Evolutionary conservation across 1,139 yeast genomes (phyloP).

Genomic region (Saccharomyces hybrid): DNA sequence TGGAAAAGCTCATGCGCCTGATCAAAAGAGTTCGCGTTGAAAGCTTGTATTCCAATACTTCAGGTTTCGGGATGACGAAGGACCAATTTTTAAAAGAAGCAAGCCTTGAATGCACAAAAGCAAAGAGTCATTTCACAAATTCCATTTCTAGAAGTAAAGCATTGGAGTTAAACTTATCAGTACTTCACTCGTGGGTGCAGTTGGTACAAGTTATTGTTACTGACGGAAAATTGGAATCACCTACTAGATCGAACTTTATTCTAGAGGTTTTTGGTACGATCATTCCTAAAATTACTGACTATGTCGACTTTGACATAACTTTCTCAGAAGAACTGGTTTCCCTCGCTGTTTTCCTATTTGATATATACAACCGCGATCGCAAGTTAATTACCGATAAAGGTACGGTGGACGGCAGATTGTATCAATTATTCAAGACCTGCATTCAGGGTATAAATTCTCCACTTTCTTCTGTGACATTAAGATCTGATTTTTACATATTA

Average conservation of each 20-base stretch:
- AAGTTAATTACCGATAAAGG: conserved; percentile 34
- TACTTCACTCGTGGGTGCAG: conserved; percentile 77
- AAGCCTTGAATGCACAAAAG: conserved; percentile 13
- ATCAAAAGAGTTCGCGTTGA: background rate
- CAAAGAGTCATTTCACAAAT: conserved; percentile 33
- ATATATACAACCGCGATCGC: conserved; percentile 47
- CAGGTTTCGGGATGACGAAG: conserved; percentile 9
- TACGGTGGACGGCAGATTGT: conserved; percentile 41
- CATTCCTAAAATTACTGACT: conserved; percentile 69
- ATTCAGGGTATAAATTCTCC: conserved; percentile 66
- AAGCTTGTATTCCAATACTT: background rate
- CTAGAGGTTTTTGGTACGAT: conserved; percentile 68
- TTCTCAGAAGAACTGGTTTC: conserved; percentile 76
- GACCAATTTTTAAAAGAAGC: conserved; percentile 15
- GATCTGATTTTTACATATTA: conserved; percentile 74
- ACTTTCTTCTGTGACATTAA: conserved; percentile 54
- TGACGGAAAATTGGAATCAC: conserved; percentile 42
- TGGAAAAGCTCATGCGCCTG: conserved; percentile 21
- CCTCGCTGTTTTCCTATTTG: conserved; percentile 62
- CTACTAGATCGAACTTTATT: conserved; percentile 51
- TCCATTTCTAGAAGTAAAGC: conserved; percentile 41
- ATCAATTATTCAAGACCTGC: conserved; percentile 66
- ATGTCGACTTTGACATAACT: conserved; percentile 54
- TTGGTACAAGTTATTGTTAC: conserved; percentile 64
- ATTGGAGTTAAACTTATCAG: conserved; percentile 48